Percentiles rank a stretch among this genome's conserved stretches.
Evolutionary conservation across 768 basidiomycete species (phyloP).

Genomic region (Imleria badia): DNA sequence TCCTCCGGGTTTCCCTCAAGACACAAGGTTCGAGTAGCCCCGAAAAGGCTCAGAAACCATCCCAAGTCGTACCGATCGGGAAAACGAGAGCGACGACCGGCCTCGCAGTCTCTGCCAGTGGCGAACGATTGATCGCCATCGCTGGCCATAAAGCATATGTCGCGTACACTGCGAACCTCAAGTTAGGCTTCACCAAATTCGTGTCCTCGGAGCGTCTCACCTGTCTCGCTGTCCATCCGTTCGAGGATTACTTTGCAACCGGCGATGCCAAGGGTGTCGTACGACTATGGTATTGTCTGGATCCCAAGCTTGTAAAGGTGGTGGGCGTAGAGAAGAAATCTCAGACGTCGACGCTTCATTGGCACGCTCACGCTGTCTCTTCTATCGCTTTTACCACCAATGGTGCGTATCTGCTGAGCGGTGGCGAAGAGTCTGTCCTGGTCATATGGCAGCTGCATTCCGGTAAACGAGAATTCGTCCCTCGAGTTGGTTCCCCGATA

Average conservation of each 20-base stretch:
- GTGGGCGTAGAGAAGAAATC: constrained; percentile 74
- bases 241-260: constrained; percentile 92
- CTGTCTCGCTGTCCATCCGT: constrained; percentile 85
- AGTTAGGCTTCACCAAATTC: constrained; percentile 77
- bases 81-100: constrained; percentile 65
- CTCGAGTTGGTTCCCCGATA: constrained; percentile 87
- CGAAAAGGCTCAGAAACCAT: constrained; percentile 44
- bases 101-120: constrained; percentile 72
- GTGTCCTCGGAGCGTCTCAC: constrained; percentile 78
- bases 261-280: constrained; percentile 86
- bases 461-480: constrained; percentile 88
- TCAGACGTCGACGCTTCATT: constrained; percentile 85
- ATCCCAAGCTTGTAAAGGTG: constrained; percentile 52
- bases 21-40: constrained; percentile 34
- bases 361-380: constrained; percentile 95
- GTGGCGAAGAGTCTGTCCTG: constrained; percentile 94
- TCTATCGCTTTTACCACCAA: constrained; percentile 85
- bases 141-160: constrained; percentile 81
- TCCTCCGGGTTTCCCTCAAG: constrained; percentile 65
- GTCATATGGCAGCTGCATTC: constrained; percentile 95
- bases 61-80: constrained; percentile 57
- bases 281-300: constrained; percentile 90
- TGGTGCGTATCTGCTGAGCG: constrained; percentile 89
- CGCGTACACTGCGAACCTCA: constrained; percentile 52
- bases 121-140: constrained; percentile 73